Conservation (phyloP, 257 asterid genomes). For the Nicotiana attenuata region DNA sequence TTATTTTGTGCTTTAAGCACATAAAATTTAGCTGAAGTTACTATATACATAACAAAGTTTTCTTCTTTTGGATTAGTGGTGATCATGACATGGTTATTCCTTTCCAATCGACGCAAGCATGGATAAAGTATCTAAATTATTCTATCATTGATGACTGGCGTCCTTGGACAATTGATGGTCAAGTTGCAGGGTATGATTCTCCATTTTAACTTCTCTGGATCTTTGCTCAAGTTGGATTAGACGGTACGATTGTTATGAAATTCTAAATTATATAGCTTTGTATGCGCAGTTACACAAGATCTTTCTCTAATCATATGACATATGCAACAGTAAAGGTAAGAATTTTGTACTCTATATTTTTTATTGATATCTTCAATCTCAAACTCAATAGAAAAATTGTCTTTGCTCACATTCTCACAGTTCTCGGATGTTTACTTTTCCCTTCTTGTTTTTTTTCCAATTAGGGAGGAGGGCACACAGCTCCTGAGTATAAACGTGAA, state of each 20-base stretch:
- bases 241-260: not conserved
- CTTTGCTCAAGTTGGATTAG: not conserved
- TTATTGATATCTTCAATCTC: not conserved
- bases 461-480: conserved; percentile 2
- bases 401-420: too few species aligned
- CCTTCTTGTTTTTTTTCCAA: too few species aligned
- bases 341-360: not conserved
- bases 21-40: not conserved
- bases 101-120: conserved; percentile 15
- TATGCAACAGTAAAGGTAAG: conserved; percentile 43
- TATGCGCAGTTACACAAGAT: conserved; percentile 31
- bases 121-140: conserved; percentile 8
- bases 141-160: conserved; percentile 15
- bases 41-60: too few species aligned
- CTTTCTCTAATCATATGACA: conserved; percentile 24
- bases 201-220: not conserved
- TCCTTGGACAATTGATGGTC: conserved; percentile 30
- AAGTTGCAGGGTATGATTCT: conserved; percentile 43
- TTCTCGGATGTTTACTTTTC: too few species aligned
- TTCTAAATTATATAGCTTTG: too few species aligned
- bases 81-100: conserved; percentile 22
- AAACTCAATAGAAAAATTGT: not conserved
- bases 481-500: not conserved
- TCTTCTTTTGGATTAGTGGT: not conserved
- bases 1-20: not conserved